Base-by-base conservation (phyloP, 2,329 filamentous ascomycete genomes). In the Penicillium concentricum region DNA sequence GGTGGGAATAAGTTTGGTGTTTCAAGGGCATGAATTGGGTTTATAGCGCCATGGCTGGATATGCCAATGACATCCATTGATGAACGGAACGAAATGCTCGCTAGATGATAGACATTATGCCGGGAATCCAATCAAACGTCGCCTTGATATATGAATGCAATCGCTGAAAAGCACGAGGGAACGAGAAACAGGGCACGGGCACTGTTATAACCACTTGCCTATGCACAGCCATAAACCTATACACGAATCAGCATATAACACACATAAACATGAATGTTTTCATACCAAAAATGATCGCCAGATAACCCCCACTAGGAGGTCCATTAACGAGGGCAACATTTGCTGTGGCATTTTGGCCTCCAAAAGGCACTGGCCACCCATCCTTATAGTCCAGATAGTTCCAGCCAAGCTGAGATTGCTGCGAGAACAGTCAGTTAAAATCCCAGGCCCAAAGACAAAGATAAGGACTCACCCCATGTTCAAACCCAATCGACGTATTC, bases 401-500 rank as follows among this genome's bases (percentile, higher is more conserved):
- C 64, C 69, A 76, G 20, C 74, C 74, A n/a, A 76, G 41, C 13
- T 63, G 65, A 5, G 74, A 69, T 45, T 75, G 62, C 73, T 76
- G 42, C 0, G 35, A 18, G 13, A 20, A 26, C 20, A 18, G 26
- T 57, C 30, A 63, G 28, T 51, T 18, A 13, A 1, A n/a, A 15
- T 20, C 6, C 9, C 10, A 38, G 12, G 20, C 7, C 16, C 3
- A 42, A 35, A 22, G n/a, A 22, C n/a, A 28, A 20, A 39, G 28
- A 13, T 4, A 32, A 32, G 15, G 4, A 68, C 69, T 55, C 37
- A 74, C 72, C 0, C 35, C 48, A 39, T 71, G 57, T 7, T 13
- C 18, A 32, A 75, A 67, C 2, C 71, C 72, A 43, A 68, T 64
- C 13, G 63, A 68, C 3, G 69, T 69, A 56, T 75, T 74, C 54